Evolutionary conservation across 352 stramenopile species (phyloP), one percentile per base, ranked within the genome.

Genomic region (Globisporangium rhizosaccharum): DNA sequence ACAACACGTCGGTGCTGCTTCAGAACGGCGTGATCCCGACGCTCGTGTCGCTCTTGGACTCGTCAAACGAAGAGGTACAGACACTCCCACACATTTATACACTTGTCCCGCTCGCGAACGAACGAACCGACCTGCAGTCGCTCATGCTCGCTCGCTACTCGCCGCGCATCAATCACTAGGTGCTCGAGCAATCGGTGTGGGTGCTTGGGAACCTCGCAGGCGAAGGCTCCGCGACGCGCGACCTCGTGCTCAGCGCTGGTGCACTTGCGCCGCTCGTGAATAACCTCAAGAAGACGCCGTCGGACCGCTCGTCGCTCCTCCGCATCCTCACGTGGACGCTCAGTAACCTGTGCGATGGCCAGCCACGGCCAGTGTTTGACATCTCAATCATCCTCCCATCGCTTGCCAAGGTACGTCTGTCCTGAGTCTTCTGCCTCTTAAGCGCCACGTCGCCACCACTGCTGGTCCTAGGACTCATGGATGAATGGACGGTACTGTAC

Each of bases 101-200:
- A 39, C 33, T 39, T 39, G 33, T 14, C 33, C 10, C 33, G 33
- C 33, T 2, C 7, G 8, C 33, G 2, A 39, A 12, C 33, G 33
- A 39, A 39, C 33, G 33, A 39, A 39, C 33, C 33, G 33, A 39
- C 5, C 7, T 28, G 4, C 14, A 23, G 28, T 42, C 15, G 30
- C 26, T 44, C 26, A 25, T 53, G 23, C 46, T 51, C 8, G 26
- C 39, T 28, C 25, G 15, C 10, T 37, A n/a, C 8, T 44, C 17
- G 8, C 39, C 12, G 17, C 39, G 39, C 12, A 25, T 37, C 3
- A 9, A 42, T 17, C n/a, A 0, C 11, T 55, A 96, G 85, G 87
- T 97, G 23, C 66, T 97, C 50, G 91, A 97, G 62, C 91, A 97
- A 68, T 91, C 90, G 12, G 85, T 97, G 50, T 97, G 91, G 91